A percentile compares a stretch with the other conserved stretches of the same genome.
phyloP scores from a whole-genome alignment of 192 early-diverging fungal species.

The Podila epicladia region DNA sequence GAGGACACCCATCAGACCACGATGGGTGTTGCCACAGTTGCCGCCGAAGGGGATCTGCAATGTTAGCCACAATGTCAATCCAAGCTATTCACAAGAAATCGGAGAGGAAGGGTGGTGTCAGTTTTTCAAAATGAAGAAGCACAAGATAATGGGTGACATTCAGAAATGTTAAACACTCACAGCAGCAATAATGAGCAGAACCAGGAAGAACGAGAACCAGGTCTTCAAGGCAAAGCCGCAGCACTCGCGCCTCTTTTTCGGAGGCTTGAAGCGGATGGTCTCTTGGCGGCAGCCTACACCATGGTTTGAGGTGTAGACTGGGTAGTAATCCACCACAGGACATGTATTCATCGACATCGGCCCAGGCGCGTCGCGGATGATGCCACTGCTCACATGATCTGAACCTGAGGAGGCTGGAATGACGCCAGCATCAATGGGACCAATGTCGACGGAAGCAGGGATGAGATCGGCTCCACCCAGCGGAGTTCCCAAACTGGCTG shows the following conservation, averaged over 20 bases:
- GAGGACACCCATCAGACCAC: constrained; percentile 8
- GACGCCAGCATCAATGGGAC: neutral
- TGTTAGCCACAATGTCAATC: constrained; percentile 12
- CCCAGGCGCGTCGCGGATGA: neutral
- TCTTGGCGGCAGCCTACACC: neutral
- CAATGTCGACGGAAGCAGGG: neutral
- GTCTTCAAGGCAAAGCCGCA: neutral
- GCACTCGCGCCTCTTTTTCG: neutral
- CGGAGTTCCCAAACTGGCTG: neutral
- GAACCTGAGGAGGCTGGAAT: neutral
- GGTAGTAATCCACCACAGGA: neutral
- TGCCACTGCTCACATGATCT: neutral
- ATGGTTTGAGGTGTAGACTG: neutral
- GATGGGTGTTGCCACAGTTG: constrained; percentile 33
- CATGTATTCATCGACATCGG: neutral
- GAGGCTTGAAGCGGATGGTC: neutral
- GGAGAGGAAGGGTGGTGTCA: neutral
- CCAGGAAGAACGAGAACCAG: neutral
- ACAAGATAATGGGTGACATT: no score
- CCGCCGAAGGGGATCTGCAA: constrained; percentile 13
- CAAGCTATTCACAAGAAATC: constrained; percentile 3
- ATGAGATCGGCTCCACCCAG: neutral
- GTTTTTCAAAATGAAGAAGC: neutral
- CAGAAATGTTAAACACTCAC: neutral
- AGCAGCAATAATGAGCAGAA: constrained; percentile 10